A percentile compares a stretch with the other conserved stretches of the same genome.
These are phyloP conservation scores for Lentinula raphanica DNA, from an alignment of 768 basidiomycete species.

Conservation along the genomic window DNA sequence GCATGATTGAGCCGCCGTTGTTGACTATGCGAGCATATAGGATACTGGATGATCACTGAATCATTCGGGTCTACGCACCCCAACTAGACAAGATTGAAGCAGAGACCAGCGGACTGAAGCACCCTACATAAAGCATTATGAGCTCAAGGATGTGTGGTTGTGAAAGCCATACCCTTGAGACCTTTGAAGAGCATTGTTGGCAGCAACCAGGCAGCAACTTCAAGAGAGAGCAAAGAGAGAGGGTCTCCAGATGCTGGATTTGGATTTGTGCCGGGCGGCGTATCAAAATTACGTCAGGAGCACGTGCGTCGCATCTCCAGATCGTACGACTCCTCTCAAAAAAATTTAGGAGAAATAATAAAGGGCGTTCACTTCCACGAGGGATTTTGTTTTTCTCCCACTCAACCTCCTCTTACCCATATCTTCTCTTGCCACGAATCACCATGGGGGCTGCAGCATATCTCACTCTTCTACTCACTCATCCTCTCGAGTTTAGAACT, in stretches of 20 bases:
- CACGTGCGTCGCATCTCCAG: neutral
- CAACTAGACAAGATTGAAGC: neutral
- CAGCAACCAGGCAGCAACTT: no score
- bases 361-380: neutral
- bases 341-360: neutral
- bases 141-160: neutral
- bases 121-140: neutral
- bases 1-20: constrained; percentile 1
- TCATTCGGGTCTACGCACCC: neutral
- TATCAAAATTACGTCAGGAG: neutral
- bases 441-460: constrained; percentile 54
- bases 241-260: no score
- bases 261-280: no score
- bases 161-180: neutral
- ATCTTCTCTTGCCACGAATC: neutral
- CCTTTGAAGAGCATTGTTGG: neutral
- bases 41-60: neutral
- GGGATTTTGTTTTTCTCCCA: neutral
- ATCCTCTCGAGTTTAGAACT: constrained; percentile 78
- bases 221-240: no score
- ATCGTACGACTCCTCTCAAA: neutral
- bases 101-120: constrained; percentile 1
- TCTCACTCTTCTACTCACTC: constrained; percentile 66
- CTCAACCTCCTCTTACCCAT: neutral
- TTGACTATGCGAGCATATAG: neutral